A percentile compares a stretch with the other conserved stretches of the same genome.
phyloP scores from a whole-genome alignment of 116 monocot species.

The Trichopus zeylanicus region DNA sequence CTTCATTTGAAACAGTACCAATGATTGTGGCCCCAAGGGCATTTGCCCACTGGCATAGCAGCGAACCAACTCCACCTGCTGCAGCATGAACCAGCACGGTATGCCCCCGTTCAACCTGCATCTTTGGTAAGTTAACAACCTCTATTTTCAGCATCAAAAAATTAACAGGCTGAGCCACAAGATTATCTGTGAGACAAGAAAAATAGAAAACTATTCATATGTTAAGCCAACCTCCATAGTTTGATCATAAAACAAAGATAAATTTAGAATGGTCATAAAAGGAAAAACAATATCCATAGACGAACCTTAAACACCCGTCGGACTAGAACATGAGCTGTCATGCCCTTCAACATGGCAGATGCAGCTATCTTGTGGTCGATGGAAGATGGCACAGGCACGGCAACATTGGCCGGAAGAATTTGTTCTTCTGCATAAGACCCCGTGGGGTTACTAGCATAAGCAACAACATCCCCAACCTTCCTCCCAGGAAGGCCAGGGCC shows the following conservation, averaged over 20 bases:
- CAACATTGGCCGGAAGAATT: slow-evolving; percentile 73
- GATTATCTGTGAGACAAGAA: too few relatives aligned
- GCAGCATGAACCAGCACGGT: slow-evolving; percentile 87
- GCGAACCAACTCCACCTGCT: slow-evolving; percentile 88
- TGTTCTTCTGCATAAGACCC: slow-evolving; percentile 91
- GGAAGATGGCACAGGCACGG: slow-evolving; percentile 56
- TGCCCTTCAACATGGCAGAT: slow-evolving; percentile 79
- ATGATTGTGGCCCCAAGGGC: slow-evolving; percentile 89
- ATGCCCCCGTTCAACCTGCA: slow-evolving; percentile 78
- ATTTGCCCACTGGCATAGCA: slow-evolving; percentile 94
- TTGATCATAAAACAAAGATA: too few relatives aligned
- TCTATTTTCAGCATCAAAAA: background rate
- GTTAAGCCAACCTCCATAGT: too few relatives aligned
- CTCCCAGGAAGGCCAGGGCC: slow-evolving; percentile 81
- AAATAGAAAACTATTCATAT: too few relatives aligned
- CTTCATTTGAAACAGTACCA: slow-evolving; percentile 81
- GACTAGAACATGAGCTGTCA: slow-evolving; percentile 71
- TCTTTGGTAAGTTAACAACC: background rate
- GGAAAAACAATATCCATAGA: too few relatives aligned
- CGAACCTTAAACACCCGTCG: slow-evolving; percentile 68
- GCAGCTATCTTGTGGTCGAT: slow-evolving; percentile 67
- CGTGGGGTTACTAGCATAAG: slow-evolving; percentile 69
- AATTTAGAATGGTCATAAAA: too few relatives aligned
- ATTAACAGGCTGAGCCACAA: too few relatives aligned
- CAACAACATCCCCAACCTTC: slow-evolving; percentile 80